Percentiles rank a stretch among this genome's conserved stretches.
Conservation (phyloP, 202 grass and related monocot genomes). For the Zoysia matrella region DNA sequence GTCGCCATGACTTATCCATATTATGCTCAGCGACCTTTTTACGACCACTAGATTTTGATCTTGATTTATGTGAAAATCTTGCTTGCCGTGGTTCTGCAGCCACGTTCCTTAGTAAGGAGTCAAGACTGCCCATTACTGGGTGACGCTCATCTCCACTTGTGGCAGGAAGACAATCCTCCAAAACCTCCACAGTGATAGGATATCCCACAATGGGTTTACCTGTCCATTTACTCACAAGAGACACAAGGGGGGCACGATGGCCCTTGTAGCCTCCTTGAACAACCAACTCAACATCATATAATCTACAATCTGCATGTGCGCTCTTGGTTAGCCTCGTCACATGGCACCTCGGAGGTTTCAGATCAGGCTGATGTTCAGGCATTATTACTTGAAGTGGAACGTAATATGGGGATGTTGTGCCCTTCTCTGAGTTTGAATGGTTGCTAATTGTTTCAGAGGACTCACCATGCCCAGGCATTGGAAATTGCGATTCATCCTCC, state of each 20-base stretch:
- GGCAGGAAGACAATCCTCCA: slow-evolving; percentile 58
- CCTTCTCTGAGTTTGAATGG: slow-evolving; percentile 56
- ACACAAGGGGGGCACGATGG: slow-evolving; percentile 77
- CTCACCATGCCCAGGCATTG: slow-evolving; percentile 40
- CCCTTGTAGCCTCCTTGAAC: slow-evolving; percentile 74
- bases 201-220: slow-evolving; percentile 85
- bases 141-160: slow-evolving; percentile 46
- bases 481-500: slow-evolving; percentile 29
- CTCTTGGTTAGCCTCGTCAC: slow-evolving; percentile 69
- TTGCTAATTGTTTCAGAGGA: slow-evolving; percentile 61
- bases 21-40: slow-evolving; percentile 43
- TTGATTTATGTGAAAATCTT: slow-evolving; percentile 57
- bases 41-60: slow-evolving; percentile 39
- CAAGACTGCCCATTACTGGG: slow-evolving; percentile 52
- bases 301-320: slow-evolving; percentile 40
- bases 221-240: slow-evolving; percentile 90
- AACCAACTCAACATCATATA: slow-evolving; percentile 84
- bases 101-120: slow-evolving; percentile 56
- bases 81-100: slow-evolving; percentile 50
- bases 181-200: slow-evolving; percentile 67
- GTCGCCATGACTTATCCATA: slow-evolving; percentile 62
- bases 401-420: slow-evolving; percentile 34
- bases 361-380: slow-evolving; percentile 41
- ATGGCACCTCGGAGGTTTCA: slow-evolving; percentile 46
- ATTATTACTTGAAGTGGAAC: slow-evolving; percentile 48